These are phyloP conservation scores for Phascolomyces articulosus DNA, from an alignment of 371 early-diverging fungal genomes.

Conservation along the genomic window DNA sequence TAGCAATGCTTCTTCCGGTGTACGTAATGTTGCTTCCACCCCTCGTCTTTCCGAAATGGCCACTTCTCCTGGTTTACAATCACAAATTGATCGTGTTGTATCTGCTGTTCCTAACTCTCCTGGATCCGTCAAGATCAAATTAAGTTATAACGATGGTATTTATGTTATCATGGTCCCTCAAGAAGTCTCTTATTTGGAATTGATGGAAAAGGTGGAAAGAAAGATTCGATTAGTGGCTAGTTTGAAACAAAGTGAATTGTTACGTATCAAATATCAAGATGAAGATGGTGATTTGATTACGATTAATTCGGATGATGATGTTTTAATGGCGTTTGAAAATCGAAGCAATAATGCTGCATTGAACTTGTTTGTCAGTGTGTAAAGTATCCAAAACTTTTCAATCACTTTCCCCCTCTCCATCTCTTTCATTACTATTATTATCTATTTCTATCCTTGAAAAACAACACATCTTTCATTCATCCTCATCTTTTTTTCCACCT, in stretches of 20 bases:
- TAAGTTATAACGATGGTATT: slow-evolving; percentile 84
- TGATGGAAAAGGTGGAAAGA: slow-evolving; percentile 81
- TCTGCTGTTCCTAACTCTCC: slow-evolving; percentile 17
- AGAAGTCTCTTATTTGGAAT: slow-evolving; percentile 72
- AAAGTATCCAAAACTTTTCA: slow-evolving; percentile 3
- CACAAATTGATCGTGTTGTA: slow-evolving; percentile 21
- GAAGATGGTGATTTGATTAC: slow-evolving; percentile 91
- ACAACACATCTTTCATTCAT: neutral
- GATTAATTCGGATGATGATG: slow-evolving; percentile 90
- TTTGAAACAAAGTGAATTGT: slow-evolving; percentile 37
- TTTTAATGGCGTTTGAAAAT: slow-evolving; percentile 90
- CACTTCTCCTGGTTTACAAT: slow-evolving; percentile 13
- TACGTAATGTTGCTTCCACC: slow-evolving; percentile 26
- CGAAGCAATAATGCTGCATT: slow-evolving; percentile 42
- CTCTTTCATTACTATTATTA: neutral
- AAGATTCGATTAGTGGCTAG: slow-evolving; percentile 85
- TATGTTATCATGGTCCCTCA: slow-evolving; percentile 83
- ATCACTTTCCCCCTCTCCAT: neutral
- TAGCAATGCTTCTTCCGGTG: neutral
- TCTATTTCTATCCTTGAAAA: neutral
- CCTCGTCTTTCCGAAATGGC: slow-evolving; percentile 22
- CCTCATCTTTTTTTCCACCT: neutral
- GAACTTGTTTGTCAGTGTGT: slow-evolving; percentile 44
- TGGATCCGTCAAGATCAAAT: slow-evolving; percentile 73
- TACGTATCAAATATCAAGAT: slow-evolving; percentile 88